Base-by-base conservation (phyloP, 1,284 basidiomycete species). In the Papiliotrema fonsecae region DNA sequence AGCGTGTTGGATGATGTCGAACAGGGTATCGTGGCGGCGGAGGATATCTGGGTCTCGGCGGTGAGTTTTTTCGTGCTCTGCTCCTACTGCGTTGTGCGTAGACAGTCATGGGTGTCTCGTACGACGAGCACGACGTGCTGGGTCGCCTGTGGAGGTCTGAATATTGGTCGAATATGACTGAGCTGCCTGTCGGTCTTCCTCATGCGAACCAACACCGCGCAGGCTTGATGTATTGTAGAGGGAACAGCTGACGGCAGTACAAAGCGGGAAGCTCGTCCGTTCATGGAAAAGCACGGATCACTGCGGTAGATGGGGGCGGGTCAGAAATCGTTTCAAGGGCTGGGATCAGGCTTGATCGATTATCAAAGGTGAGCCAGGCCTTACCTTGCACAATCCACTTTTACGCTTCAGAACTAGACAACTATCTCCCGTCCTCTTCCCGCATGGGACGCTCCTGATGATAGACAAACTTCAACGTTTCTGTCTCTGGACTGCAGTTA, bases 1-100 rank as follows among this genome's bases (percentile, higher is more conserved):
- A 51, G 65, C 11, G 72, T 72, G 4, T 70, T 72, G 42, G 72
- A 73, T 38, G 70, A 74, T 55, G 64, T 74, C n/a, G 64, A 63
- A 37, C 72, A 74, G 47, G 62, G 61, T 0, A 57, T 65, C 2
- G 65, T 72, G 0, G 11, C 45, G 5, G 48, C 54, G 14, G 72
- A 74, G 51, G 64, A 72, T 54, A 60, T 74, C 18, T 74, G 70
- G 70, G 49, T 74, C 11, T 74, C 71, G 7, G 66, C 58, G 9
- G 72, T 74, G 38, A 54, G 72, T 58, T 16, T 13, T 19, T 5
- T 25, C 14, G 10, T 19, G 10, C 9, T 19, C 30, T 9, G 36
- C 10, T 10, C 10, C 11, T 14, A 19, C 36, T 37, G 18, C 9
- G 18, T 16, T 37, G n/a, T n/a, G n/a, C n/a, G n/a, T n/a, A n/a